Conservation (phyloP, 352 stramenopile species). For the Phytophthora macrochlamydospora region DNA sequence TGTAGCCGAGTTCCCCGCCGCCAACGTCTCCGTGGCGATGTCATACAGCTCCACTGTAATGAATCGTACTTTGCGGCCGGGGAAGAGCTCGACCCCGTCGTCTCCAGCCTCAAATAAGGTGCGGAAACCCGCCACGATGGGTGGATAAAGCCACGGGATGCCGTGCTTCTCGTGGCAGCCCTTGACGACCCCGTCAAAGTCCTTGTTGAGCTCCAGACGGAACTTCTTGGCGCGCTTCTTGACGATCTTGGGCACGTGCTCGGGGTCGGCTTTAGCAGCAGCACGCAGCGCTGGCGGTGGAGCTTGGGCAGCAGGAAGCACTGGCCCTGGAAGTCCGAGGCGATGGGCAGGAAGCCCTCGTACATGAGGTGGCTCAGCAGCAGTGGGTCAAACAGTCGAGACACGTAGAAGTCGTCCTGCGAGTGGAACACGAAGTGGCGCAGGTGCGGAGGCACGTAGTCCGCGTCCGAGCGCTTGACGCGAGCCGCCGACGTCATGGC, state of each 20-base stretch:
- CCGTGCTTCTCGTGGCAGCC: constrained; percentile 94
- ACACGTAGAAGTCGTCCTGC: constrained; percentile 94
- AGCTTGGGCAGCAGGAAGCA: constrained; percentile 90
- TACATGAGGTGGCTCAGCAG: constrained; percentile 92
- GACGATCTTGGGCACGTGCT: constrained; percentile 90
- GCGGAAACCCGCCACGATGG: constrained; percentile 87
- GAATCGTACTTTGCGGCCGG: constrained; percentile 70
- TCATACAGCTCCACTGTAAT: constrained; percentile 93
- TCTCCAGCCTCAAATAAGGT: constrained; percentile 60
- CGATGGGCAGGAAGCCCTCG: constrained; percentile 95
- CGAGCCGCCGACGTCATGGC: constrained; percentile 20
- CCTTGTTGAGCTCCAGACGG: constrained; percentile 86
- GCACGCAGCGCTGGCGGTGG: constrained; percentile 88
- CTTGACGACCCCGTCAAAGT: constrained; percentile 88
- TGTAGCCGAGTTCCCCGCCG: constrained; percentile 93
- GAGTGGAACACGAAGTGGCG: constrained; percentile 88
- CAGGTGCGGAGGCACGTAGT: constrained; percentile 90
- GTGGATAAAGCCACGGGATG: constrained; percentile 92
- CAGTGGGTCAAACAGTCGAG: constrained; percentile 86
- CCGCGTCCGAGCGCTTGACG: constrained; percentile 51
- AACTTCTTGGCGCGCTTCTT: constrained; percentile 92
- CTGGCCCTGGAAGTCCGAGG: constrained; percentile 72
- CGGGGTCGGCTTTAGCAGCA: constrained; percentile 55
- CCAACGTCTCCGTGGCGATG: constrained; percentile 71
- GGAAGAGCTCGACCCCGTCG: constrained; percentile 68